Conservation (phyloP, 208 protist genomes). For the Entamoeba nuttalli region DNA sequence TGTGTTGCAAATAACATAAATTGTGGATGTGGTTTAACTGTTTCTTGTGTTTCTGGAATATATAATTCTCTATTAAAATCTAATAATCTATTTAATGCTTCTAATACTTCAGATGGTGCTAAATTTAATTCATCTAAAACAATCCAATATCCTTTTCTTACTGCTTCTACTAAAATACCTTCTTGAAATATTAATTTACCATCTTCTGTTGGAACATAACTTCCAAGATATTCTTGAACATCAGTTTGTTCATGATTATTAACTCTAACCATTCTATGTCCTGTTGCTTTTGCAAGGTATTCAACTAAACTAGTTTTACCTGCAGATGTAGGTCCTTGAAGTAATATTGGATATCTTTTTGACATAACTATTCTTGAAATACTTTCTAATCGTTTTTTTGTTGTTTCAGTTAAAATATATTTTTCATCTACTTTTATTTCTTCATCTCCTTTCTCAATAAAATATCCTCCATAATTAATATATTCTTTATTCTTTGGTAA, state of each 20-base stretch:
- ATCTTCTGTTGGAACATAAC: slow-evolving; percentile 71
- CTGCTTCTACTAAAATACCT: slow-evolving; percentile 45
- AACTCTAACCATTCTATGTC: slow-evolving; percentile 94
- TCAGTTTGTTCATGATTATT: slow-evolving; percentile 99
- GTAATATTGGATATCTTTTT: slow-evolving; percentile 74
- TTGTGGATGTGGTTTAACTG: slow-evolving; percentile 80
- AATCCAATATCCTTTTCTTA: slow-evolving; percentile 86
- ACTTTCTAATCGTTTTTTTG: slow-evolving; percentile 70
- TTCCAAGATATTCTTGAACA: slow-evolving; percentile 95
- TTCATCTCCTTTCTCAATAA: background rate
- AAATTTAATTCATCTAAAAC: slow-evolving; percentile 99
- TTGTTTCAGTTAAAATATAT: slow-evolving; percentile 84
- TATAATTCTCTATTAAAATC: slow-evolving; percentile 99
- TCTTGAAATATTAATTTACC: slow-evolving; percentile 78
- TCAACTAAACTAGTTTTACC: slow-evolving; percentile 98
- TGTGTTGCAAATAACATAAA: slow-evolving; percentile 99
- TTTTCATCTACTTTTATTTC: background rate
- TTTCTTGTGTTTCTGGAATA: slow-evolving; percentile 91
- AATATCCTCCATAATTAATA: background rate
- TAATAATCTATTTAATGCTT: slow-evolving; percentile 97
- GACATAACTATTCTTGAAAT: slow-evolving; percentile 71
- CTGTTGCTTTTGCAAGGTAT: slow-evolving; percentile 85
- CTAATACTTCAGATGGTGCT: slow-evolving; percentile 94
- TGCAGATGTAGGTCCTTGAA: slow-evolving; percentile 88
- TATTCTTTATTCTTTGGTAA: background rate